Conservation (phyloP, 139 green algal genomes). For the Volvox africanus region DNA sequence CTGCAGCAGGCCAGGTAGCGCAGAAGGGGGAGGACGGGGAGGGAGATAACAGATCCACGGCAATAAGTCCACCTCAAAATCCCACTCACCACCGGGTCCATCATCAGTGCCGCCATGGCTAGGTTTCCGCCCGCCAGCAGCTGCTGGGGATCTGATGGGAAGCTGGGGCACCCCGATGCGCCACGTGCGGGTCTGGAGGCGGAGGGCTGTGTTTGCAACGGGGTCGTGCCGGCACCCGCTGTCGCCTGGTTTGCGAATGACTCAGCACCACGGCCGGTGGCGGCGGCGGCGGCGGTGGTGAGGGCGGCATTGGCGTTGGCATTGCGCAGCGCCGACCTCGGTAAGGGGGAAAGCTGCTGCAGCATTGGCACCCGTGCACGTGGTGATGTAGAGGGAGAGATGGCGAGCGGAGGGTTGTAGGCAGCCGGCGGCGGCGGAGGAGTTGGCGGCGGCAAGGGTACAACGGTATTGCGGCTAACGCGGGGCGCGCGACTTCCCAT, state of each 20-base stretch:
- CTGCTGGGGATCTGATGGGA: not conserved
- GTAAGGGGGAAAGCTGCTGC: not conserved
- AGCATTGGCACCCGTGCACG: not conserved
- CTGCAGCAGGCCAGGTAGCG: too few species aligned
- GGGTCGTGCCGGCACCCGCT: too few species aligned
- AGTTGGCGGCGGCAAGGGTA: not conserved
- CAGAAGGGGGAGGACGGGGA: too few species aligned
- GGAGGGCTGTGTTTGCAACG: too few species aligned
- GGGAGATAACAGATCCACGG: too few species aligned
- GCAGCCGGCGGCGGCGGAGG: not conserved
- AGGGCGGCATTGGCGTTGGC: not conserved
- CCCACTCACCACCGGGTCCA: constrained; percentile 19
- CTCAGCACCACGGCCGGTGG: not conserved
- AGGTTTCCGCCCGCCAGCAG: constrained; percentile 18
- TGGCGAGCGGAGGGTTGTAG: not conserved
- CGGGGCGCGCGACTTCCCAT: not conserved
- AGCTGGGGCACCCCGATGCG: too few species aligned
- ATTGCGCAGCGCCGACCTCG: not conserved
- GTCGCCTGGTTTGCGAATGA: too few species aligned
- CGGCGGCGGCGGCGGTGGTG: not conserved
- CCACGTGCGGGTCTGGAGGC: too few species aligned
- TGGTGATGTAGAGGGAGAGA: too few species aligned
- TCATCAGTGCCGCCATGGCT: constrained; percentile 28
- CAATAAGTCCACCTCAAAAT: too few species aligned
- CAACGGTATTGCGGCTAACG: not conserved